Percentiles rank a stretch among this genome's conserved stretches.
phyloP scores from a whole-genome alignment of 2,329 filamentous ascomycete species.

The Ophiostoma sp. region DNA sequence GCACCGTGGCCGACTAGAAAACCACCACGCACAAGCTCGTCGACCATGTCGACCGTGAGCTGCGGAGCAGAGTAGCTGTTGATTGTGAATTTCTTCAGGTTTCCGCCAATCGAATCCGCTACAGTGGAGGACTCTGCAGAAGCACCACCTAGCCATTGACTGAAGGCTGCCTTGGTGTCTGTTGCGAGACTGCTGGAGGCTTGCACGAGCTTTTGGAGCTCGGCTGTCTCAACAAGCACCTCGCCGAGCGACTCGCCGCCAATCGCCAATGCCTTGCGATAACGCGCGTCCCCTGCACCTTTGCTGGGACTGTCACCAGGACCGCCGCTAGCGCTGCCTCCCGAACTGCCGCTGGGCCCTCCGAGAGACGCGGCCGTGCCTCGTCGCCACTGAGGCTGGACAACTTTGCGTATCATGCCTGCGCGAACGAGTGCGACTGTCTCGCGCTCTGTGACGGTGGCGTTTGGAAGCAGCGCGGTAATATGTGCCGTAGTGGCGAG shows the following conservation, averaged over 20 bases:
- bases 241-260: slow-evolving; percentile 41
- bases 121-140: slow-evolving; percentile 25
- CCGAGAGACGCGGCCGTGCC: slow-evolving; percentile 26
- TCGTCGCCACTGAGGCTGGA: slow-evolving; percentile 50
- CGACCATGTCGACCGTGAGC: slow-evolving; percentile 44
- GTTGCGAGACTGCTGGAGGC: slow-evolving; percentile 34
- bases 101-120: slow-evolving; percentile 29
- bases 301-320: slow-evolving; percentile 1
- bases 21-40: slow-evolving; percentile 58
- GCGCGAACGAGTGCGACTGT: slow-evolving; percentile 54
- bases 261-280: slow-evolving; percentile 39
- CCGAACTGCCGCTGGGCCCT: slow-evolving; percentile 39
- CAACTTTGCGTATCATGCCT: slow-evolving; percentile 56
- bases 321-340: not conserved
- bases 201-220: slow-evolving; percentile 48
- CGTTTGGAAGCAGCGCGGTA: slow-evolving; percentile 55
- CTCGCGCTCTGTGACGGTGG: slow-evolving; percentile 62
- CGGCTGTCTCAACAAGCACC: slow-evolving; percentile 53
- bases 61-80: slow-evolving; percentile 21
- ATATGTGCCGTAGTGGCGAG: slow-evolving; percentile 63
- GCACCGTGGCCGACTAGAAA: slow-evolving; percentile 54
- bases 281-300: slow-evolving; percentile 44
- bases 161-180: slow-evolving; percentile 47
- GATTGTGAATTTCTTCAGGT: slow-evolving; percentile 27
- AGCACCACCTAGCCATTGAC: slow-evolving; percentile 46